Evolutionary conservation across 1,284 basidiomycete genomes (phyloP), one percentile per base, ranked within the genome.

Genomic region (Melampsora americana): DNA sequence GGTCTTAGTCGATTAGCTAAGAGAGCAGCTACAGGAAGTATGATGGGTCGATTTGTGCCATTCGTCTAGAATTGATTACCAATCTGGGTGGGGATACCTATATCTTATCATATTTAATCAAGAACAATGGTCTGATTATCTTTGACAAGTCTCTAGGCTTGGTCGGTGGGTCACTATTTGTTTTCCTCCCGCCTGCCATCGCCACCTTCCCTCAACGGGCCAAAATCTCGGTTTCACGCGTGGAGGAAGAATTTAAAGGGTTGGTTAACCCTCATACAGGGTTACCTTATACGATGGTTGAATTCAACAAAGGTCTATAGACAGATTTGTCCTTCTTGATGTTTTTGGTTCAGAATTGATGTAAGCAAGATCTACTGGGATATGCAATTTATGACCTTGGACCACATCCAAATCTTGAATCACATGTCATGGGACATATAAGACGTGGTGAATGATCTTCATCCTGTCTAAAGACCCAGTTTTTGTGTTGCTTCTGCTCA

Each of bases 141-240:
- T 53, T 35, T 23, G 20, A 16, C 46, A 20, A 9, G 11, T 56
- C 20, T 14, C 5, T 64, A 79, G 79, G 79, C 14, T 77, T 81
- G 79, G 84, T 87, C 80, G 86, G 86, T 5, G 79, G 84, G 0
- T 84, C 83, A 1, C 82, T 87, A 18, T 84, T 85, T 66, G 79
- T 85, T 67, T 86, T 86, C 83, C 81, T 87, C 0, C 86, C 86
- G 0, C 86, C 86, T 7, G 85, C 86, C n/a, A 86, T 87, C 78
- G 86, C 86, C 14, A 84, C 84, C 78, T 87, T 86, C 82, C 86
- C 86, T 5, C 85, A 86, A 78, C 81, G 84, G 16, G 85, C 84
- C 0, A 77, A 77, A 5, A 84, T 85, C 42, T 78, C 80, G 64
- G 81, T 84, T 16, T 80, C 81, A 32, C 83, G 83, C 77, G 81